A percentile compares a stretch with the other conserved stretches of the same genome.
Conservation (phyloP, 2,329 filamentous ascomycete species). For the Stemphylium beticola region DNA sequence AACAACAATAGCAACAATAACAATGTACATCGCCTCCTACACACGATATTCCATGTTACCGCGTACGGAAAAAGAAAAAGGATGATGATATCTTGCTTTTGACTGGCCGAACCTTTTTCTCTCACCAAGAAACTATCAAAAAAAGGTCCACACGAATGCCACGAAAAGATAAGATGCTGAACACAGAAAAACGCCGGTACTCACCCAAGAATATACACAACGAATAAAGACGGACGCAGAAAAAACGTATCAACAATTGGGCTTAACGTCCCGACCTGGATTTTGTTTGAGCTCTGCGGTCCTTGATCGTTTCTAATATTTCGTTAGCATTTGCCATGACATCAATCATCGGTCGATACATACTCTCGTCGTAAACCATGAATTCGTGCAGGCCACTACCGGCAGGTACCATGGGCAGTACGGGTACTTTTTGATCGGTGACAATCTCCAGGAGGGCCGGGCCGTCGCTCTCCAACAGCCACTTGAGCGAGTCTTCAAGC, state of each 20-base stretch:
- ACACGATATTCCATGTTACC: too few species aligned
- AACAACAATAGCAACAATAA: too few species aligned
- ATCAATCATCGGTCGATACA: slow-evolving; percentile 36
- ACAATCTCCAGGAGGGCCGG: slow-evolving; percentile 91
- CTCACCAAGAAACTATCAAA: background rate
- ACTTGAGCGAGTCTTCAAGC: slow-evolving; percentile 77
- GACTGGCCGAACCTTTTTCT: slow-evolving; percentile 3
- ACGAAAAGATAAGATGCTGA: background rate
- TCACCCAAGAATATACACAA: slow-evolving; percentile 28
- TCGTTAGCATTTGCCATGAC: slow-evolving; percentile 8
- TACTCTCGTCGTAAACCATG: slow-evolving; percentile 82
- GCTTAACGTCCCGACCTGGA: slow-evolving; percentile 35
- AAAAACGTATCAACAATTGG: slow-evolving; percentile 2
- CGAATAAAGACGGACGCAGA: slow-evolving; percentile 19
- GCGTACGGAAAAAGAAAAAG: background rate
- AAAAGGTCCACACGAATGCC: background rate
- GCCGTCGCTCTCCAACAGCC: slow-evolving; percentile 85
- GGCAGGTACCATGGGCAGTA: slow-evolving; percentile 95
- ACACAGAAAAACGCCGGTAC: slow-evolving; percentile 22
- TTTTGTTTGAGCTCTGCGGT: slow-evolving; percentile 41
- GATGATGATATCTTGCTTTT: slow-evolving; percentile 14
- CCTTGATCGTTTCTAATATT: slow-evolving; percentile 27
- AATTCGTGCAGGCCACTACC: slow-evolving; percentile 92
- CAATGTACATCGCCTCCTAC: too few species aligned
- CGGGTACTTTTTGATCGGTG: slow-evolving; percentile 87